Conservation (phyloP, 176 grass and related monocot genomes). For the Ampelocalamus luodianensis region DNA sequence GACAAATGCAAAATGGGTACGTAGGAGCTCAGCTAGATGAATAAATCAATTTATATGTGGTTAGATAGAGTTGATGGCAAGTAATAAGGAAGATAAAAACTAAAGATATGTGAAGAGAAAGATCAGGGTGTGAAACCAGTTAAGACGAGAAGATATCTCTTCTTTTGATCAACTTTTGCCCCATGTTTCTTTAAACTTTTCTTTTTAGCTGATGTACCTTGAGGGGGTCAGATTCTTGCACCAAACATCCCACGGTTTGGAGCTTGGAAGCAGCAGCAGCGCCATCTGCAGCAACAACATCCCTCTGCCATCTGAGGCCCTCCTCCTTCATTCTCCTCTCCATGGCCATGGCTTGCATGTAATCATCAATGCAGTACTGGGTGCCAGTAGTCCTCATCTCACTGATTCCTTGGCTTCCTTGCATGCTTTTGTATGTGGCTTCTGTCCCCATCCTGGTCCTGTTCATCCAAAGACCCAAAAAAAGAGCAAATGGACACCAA, state of each 20-base stretch:
- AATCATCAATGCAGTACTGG: slow-evolving; percentile 79
- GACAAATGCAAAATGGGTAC: neutral
- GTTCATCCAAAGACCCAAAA: slow-evolving; percentile 44
- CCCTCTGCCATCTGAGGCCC: slow-evolving; percentile 65
- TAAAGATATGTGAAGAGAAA: slow-evolving; percentile 4
- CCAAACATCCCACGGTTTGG: slow-evolving; percentile 58
- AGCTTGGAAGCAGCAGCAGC: slow-evolving; percentile 54
- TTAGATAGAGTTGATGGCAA: neutral
- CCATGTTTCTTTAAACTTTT: slow-evolving; percentile 14
- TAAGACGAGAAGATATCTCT: slow-evolving; percentile 47
- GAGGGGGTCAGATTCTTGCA: slow-evolving; percentile 77
- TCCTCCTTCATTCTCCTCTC: slow-evolving; percentile 77
- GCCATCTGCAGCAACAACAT: slow-evolving; percentile 53
- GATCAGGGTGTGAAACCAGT: slow-evolving; percentile 30
- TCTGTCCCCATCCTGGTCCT: slow-evolving; percentile 66
- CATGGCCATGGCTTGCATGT: slow-evolving; percentile 67
- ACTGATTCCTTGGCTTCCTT: slow-evolving; percentile 67
- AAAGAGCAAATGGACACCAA: slow-evolving; percentile 35
- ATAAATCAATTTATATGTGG: neutral
- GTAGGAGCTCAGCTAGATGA: neutral
- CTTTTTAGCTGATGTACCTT: slow-evolving; percentile 67
- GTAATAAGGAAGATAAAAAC: neutral
- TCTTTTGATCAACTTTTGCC: slow-evolving; percentile 46
- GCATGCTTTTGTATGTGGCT: slow-evolving; percentile 56
- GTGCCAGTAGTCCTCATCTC: slow-evolving; percentile 54